Evolutionary conservation across 2,329 filamentous ascomycete genomes (phyloP).

Genomic region (Penicillium sp.): DNA sequence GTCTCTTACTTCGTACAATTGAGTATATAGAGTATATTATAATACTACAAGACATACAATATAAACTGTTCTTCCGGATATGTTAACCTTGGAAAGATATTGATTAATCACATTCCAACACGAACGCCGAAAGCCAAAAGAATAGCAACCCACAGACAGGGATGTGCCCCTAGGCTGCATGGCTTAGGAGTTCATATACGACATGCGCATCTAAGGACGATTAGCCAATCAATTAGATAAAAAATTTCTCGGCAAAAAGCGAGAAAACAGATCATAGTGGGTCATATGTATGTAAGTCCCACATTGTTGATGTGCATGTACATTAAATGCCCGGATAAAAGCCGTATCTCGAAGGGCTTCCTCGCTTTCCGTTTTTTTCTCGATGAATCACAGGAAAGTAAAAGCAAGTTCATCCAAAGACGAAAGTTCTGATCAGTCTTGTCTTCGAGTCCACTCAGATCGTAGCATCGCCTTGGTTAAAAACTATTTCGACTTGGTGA

Average conservation of each 20-base stretch:
- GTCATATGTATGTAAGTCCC: neutral
- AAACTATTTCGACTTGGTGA: neutral
- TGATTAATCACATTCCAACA: conserved; percentile 16
- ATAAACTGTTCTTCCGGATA: conserved; percentile 7
- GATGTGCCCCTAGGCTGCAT: neutral
- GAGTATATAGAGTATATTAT: too few species aligned
- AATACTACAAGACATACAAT: neutral
- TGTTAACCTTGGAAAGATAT: neutral
- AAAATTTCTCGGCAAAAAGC: neutral
- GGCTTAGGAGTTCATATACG: neutral
- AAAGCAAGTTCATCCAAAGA: neutral
- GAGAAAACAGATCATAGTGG: neutral
- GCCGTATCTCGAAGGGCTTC: neutral
- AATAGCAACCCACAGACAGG: neutral
- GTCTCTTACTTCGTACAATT: neutral
- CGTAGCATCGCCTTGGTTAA: neutral
- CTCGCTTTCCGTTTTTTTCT: neutral
- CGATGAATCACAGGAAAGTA: neutral
- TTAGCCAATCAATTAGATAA: neutral
- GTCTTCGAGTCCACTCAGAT: neutral
- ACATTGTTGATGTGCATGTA: neutral
- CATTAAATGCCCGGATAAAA: neutral
- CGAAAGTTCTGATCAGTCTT: neutral
- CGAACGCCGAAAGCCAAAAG: neutral
- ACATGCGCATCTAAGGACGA: neutral